Evolutionary conservation across 2,329 filamentous ascomycete genomes (phyloP), one percentile per base, ranked within the genome.

Genomic region (Karstenula rhodostoma): DNA sequence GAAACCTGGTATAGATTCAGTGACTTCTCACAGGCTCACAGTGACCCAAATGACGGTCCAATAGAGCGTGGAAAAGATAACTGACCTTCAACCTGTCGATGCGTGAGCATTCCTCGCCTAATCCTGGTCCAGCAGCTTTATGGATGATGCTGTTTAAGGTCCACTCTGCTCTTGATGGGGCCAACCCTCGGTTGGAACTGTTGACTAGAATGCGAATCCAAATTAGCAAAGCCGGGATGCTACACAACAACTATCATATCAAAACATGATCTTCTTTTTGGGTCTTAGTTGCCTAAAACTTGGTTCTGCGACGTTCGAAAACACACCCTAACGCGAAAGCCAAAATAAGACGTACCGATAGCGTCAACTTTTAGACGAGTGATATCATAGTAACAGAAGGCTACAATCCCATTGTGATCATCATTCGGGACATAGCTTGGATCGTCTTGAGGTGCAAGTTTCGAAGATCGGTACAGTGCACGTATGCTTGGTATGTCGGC

Each of bases 351-450:
- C 50, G 13, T 53, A 53, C 50, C 50, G 22, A 78, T 77, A 12
- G 74, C 74, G 44, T 76, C 75, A 0, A 76, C 74, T 25, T 69
- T 66, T 3, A 78, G 33, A n/a, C 63, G 66, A 0, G 73, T 77
- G 7, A 78, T 53, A 32, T 77, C 72, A 49, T 74, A 63, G 44
- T 64, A 65, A 40, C 69, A 69, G 40, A 77, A 70, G 1, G 71
- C 74, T 17, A 77, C 66, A 6, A 71, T 62, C 19, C 63, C 63
- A 12, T 77, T 77, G 62, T 75, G 72, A 1, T 57, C 25, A 58
- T 73, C 70, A 23, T 73, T 75, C 3, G 73, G 69, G 10, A 64
- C 61, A 32, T 70, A 74, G 49, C 67, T 75, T 47, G 70, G 73
- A 47, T 72, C 22, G 5, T 40, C 71, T 13, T 63, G 59, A 23